A percentile compares a stretch with the other conserved stretches of the same genome.
Conservation (phyloP, 2,329 filamentous ascomycete species). For the Catunica adiposa region DNA sequence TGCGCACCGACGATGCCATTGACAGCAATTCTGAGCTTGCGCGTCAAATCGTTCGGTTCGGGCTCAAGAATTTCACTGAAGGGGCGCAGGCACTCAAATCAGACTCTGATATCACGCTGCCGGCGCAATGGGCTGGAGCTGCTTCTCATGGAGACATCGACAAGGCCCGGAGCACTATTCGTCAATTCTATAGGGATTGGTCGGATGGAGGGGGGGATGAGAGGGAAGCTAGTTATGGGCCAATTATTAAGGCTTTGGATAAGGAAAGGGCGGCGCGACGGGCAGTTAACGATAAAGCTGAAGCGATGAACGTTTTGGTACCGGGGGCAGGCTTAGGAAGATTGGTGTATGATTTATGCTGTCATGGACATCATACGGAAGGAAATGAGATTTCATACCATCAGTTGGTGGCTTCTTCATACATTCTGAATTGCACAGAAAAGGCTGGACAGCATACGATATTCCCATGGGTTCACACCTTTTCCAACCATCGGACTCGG, state of each 20-base stretch:
- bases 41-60: slow-evolving; percentile 55
- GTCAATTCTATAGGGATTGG: slow-evolving; percentile 95
- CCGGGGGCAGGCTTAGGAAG: slow-evolving; percentile 81
- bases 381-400: slow-evolving; percentile 97
- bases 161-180: slow-evolving; percentile 80
- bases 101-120: slow-evolving; percentile 28
- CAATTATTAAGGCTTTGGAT: slow-evolving; percentile 50
- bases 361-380: slow-evolving; percentile 55
- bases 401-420: slow-evolving; percentile 71
- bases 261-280: slow-evolving; percentile 24
- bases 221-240: slow-evolving; percentile 59
- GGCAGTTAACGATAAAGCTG: neutral
- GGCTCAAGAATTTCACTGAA: slow-evolving; percentile 44
- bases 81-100: neutral
- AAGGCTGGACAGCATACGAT: slow-evolving; percentile 49
- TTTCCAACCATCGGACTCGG: slow-evolving; percentile 68
- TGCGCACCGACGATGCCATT: slow-evolving; percentile 70
- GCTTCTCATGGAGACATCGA: slow-evolving; percentile 64
- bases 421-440: slow-evolving; percentile 54
- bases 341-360: slow-evolving; percentile 73
- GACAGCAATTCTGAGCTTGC: slow-evolving; percentile 75
- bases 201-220: slow-evolving; percentile 59
- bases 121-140: slow-evolving; percentile 49
- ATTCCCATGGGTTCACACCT: slow-evolving; percentile 72
- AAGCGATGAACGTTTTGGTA: slow-evolving; percentile 52